Conservation (phyloP, 345 rosid genomes). For the Brassica juncea region DNA sequence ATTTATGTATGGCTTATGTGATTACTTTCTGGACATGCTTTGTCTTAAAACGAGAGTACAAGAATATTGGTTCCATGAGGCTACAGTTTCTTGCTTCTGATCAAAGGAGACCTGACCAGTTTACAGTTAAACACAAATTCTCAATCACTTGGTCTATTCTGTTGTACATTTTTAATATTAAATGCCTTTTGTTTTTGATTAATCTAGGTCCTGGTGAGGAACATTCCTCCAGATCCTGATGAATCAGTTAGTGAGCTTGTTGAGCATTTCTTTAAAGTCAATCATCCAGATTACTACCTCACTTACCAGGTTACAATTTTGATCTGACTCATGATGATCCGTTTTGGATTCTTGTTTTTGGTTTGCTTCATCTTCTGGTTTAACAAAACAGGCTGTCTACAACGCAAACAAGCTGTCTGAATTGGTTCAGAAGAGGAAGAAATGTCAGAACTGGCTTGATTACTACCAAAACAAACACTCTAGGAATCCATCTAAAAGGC, state of each 20-base stretch:
- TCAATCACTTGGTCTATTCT: conserved; percentile 8
- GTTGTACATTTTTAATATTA: background rate
- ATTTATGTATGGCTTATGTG: conserved; percentile 82
- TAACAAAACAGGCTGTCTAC: conserved; percentile 63
- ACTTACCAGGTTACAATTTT: conserved; percentile 70
- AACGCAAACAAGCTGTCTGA: conserved; percentile 70
- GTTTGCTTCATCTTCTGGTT: conserved; percentile 2
- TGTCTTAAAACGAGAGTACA: conserved; percentile 72
- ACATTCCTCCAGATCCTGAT: conserved; percentile 89
- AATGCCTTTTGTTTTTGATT: background rate
- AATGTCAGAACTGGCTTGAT: conserved; percentile 80
- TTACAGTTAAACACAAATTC: conserved; percentile 51
- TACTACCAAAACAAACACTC: conserved; percentile 71
- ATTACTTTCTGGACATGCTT: conserved; percentile 95
- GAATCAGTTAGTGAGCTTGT: conserved; percentile 83
- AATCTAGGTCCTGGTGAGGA: conserved; percentile 75
- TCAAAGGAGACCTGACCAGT: conserved; percentile 75
- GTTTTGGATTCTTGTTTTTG: background rate
- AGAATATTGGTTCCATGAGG: conserved; percentile 72
- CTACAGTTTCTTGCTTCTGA: conserved; percentile 90
- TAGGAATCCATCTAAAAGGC: conserved; percentile 61
- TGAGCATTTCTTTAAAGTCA: conserved; percentile 87
- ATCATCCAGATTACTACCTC: conserved; percentile 82
- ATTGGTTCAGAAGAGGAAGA: conserved; percentile 64
- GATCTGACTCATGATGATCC: background rate